Evolutionary conservation across 169 alveolate species (phyloP).

Genomic region (Theileria equi): DNA sequence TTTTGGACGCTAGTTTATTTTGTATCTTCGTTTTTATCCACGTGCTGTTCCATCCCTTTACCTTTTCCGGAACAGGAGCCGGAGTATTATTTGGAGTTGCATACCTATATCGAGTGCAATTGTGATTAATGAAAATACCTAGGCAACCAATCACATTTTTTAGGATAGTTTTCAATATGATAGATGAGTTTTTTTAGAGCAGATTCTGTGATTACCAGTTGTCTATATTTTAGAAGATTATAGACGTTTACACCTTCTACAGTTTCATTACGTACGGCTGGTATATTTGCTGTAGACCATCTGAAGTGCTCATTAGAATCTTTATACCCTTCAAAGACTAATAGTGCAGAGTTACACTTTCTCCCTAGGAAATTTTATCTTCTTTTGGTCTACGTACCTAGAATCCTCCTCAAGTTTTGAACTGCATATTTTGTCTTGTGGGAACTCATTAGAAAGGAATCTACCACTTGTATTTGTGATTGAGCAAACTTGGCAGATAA

Average conservation of each 20-base stretch:
- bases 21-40: conserved; percentile 74
- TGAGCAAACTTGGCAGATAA: conserved; percentile 84
- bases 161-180: conserved; percentile 74
- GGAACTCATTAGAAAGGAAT: conserved; percentile 72
- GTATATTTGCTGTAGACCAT: conserved; percentile 85
- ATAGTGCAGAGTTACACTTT: conserved; percentile 79
- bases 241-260: conserved; percentile 81
- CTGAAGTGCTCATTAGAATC: conserved; percentile 84
- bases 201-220: conserved; percentile 78
- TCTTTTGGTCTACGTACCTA: conserved; percentile 52
- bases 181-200: conserved; percentile 78
- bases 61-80: conserved; percentile 78
- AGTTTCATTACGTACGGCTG: conserved; percentile 77
- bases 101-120: conserved; percentile 15
- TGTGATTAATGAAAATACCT: conserved; percentile 4
- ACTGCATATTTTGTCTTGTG: conserved; percentile 84
- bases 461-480: conserved; percentile 80
- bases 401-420: conserved; percentile 67
- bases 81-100: conserved; percentile 81
- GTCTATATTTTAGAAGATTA: conserved; percentile 78
- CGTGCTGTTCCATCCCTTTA: conserved; percentile 75
- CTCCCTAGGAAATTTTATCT: conserved; percentile 30
- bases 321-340: conserved; percentile 75
- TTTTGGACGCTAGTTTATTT: conserved; percentile 23
- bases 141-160: conserved; percentile 78